Conservation (phyloP, 345 rosid species). For the Euclidium syriacum region DNA sequence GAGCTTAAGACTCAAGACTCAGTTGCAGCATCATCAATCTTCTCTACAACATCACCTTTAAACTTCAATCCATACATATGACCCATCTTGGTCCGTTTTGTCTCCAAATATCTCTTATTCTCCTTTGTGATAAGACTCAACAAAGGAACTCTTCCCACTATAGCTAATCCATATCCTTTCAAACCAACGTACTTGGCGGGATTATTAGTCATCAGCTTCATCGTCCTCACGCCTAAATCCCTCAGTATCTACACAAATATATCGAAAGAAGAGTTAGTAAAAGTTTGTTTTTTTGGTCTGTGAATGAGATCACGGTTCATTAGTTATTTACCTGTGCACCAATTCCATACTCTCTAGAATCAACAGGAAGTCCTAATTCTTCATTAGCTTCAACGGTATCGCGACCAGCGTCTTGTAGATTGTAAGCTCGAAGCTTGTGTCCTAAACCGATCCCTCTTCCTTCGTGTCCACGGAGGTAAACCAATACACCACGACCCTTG, state of each 20-base stretch:
- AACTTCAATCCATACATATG: constrained; percentile 51
- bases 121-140: constrained; percentile 59
- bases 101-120: constrained; percentile 71
- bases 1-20: constrained; percentile 7
- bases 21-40: constrained; percentile 5
- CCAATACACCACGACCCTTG: constrained; percentile 63
- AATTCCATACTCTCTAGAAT: constrained; percentile 92
- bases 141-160: constrained; percentile 69
- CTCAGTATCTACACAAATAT: constrained; percentile 49
- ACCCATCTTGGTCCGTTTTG: constrained; percentile 75
- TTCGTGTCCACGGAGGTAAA: constrained; percentile 84
- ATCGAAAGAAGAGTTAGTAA: neutral
- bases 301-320: neutral
- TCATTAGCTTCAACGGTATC: constrained; percentile 91
- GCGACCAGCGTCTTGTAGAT: constrained; percentile 78
- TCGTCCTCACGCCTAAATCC: constrained; percentile 76
- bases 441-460: constrained; percentile 94
- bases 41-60: constrained; percentile 29
- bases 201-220: constrained; percentile 90
- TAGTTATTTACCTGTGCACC: constrained; percentile 75
- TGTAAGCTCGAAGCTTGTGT: constrained; percentile 86
- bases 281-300: neutral
- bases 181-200: constrained; percentile 78
- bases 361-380: constrained; percentile 86
- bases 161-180: constrained; percentile 67